Evolutionary conservation across 805 yeast species (phyloP).

Genomic region (Candida sonorensis): DNA sequence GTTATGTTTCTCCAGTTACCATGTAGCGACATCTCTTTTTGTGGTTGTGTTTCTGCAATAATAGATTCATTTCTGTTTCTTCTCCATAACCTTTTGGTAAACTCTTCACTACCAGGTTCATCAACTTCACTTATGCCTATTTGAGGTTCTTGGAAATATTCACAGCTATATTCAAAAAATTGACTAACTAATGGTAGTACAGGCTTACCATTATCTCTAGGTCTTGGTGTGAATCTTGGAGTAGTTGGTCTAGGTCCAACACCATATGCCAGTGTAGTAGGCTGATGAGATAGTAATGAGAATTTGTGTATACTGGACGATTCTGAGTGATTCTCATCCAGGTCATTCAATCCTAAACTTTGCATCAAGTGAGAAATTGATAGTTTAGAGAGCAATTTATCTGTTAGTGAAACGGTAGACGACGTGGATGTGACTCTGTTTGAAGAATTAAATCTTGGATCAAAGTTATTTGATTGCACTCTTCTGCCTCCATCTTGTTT

Average conservation of each 20-base stretch:
- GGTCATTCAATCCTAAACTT: slow-evolving; percentile 16
- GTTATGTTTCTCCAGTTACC: slow-evolving; percentile 78
- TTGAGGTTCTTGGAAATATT: slow-evolving; percentile 95
- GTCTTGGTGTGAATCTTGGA: slow-evolving; percentile 41
- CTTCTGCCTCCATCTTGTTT: slow-evolving; percentile 8
- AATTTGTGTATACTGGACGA: slow-evolving; percentile 17
- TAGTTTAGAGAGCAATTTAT: slow-evolving; percentile 14
- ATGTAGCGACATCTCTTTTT: slow-evolving; percentile 71
- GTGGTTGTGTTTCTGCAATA: slow-evolving; percentile 84
- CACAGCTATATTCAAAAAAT: slow-evolving; percentile 72
- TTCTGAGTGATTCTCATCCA: slow-evolving; percentile 14
- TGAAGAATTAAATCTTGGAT: slow-evolving; percentile 4
- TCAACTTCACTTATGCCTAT: slow-evolving; percentile 78
- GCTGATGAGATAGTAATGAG: slow-evolving; percentile 20
- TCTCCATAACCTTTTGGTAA: slow-evolving; percentile 79
- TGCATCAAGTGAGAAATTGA: slow-evolving; percentile 16
- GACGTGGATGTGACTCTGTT: slow-evolving; percentile 17
- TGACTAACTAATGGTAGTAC: slow-evolving; percentile 51
- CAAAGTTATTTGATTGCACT: slow-evolving; percentile 19
- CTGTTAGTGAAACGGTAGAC: slow-evolving; percentile 17
- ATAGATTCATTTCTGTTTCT: slow-evolving; percentile 82
- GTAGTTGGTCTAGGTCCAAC: slow-evolving; percentile 49
- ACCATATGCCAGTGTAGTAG: slow-evolving; percentile 28
- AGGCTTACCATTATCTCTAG: slow-evolving; percentile 29
- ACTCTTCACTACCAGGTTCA: slow-evolving; percentile 87